Base-by-base conservation (phyloP, 805 yeast genomes). In the Wickerhamiella occidentalis region DNA sequence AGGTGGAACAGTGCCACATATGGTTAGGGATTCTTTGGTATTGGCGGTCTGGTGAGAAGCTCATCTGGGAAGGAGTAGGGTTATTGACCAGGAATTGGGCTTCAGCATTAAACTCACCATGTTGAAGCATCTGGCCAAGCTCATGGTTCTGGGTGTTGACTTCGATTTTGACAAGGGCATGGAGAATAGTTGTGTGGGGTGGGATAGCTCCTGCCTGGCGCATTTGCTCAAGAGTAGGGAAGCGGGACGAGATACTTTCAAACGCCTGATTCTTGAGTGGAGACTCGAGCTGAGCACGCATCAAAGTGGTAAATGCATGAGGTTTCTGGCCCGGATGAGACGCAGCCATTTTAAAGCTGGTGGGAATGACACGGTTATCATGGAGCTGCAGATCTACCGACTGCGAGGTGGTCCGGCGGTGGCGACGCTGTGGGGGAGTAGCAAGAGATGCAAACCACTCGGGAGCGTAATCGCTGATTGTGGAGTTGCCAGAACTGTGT, bases 201-300 rank as follows among this genome's bases (percentile, higher is more conserved):
- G 52, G 38, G 11, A 57, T 54, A 40, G 41, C 47, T 46, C 52
- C 53, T 15, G 42, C 18, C 4, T 47, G 52, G 9, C 52, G 49
- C 51, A 59, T 49, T 6, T 49, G 48, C 13, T 52, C 52, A 18
- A 63, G 56, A 22, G 55, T 54, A 25, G 62, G 55, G 56, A 62
- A 64, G 21, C 61, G 56, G 23, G 54, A 54, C 6, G 58, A 50
- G 37, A 64, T 45, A 40, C 50, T 51, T 25, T 55, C 55, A 43
- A 58, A 48, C n/a, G 55, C 54, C 44, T 61, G 54, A 21, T 61
- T 58, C 36, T 55, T 53, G 35, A 57, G 43, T 6, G 68, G 68
- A 9, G 67, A 59, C 48, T 64, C 66, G 45, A 61, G 59, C 50
- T 62, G 61, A 9, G 67, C 63, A 3, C 68, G 59, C 44, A 64